A percentile compares a stretch with the other conserved stretches of the same genome.
Evolutionary conservation across 345 rosid genomes (phyloP).

Genomic region (Eutrema yunnanense): DNA sequence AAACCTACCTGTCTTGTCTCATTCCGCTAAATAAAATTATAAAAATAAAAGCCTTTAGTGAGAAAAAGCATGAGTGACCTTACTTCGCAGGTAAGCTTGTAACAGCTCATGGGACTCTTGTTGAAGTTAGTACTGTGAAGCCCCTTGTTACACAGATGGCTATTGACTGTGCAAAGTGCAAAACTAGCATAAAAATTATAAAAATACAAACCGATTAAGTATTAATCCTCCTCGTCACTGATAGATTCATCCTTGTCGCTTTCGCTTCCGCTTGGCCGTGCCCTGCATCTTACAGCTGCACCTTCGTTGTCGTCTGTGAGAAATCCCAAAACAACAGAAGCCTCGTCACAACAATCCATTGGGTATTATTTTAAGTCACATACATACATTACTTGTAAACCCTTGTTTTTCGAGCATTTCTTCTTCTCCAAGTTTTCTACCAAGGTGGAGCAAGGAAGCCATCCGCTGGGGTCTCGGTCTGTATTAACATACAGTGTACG

Average conservation of each 20-base stretch:
- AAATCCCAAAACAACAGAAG: too few relatives aligned
- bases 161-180: constrained; percentile 75
- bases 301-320: constrained; percentile 56
- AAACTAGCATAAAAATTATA: constrained; percentile 35
- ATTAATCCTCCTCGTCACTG: constrained; percentile 25
- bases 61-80: not conserved
- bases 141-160: constrained; percentile 71
- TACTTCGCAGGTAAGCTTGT: constrained; percentile 76
- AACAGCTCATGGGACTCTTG: constrained; percentile 78
- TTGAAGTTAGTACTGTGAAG: constrained; percentile 83
- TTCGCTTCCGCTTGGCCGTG: constrained; percentile 63
- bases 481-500: constrained; percentile 68
- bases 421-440: constrained; percentile 60
- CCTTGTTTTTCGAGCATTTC: constrained; percentile 57
- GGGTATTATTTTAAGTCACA: too few relatives aligned
- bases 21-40: not conserved
- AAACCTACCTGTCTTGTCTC: constrained; percentile 35
- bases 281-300: constrained; percentile 52
- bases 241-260: constrained; percentile 86
- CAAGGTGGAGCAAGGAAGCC: constrained; percentile 77
- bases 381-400: constrained; percentile 34
- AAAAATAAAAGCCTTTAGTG: not conserved
- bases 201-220: too few relatives aligned
- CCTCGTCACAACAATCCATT: too few relatives aligned
- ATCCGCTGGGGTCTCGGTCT: constrained; percentile 94